phyloP scores from a whole-genome alignment of 192 early-diverging fungal species.

The Mortierella hygrophila region DNA sequence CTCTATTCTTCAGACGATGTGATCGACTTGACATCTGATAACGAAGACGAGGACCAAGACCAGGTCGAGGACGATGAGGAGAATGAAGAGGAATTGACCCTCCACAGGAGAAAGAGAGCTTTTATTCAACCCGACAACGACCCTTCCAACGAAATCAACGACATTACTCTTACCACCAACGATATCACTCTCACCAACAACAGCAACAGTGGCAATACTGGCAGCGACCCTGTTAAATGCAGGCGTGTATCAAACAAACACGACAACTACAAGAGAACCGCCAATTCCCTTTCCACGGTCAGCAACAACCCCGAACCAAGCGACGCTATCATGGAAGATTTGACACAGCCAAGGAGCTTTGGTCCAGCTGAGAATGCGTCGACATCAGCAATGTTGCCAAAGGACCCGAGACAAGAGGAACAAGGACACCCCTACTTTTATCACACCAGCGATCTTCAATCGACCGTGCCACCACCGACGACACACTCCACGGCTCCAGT shows the following conservation, averaged over 20 bases:
- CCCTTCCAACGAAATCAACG: not conserved
- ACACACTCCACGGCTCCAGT: too few species aligned
- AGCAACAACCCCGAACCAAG: not conserved
- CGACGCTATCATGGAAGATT: not conserved
- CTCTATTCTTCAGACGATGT: constrained; percentile 57
- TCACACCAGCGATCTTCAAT: not conserved
- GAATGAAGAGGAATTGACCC: not conserved
- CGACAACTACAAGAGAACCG: not conserved
- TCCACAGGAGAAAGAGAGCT: not conserved
- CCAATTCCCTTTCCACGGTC: not conserved
- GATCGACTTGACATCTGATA: constrained; percentile 74
- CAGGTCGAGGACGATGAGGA: constrained; percentile 37
- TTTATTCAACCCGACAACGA: not conserved
- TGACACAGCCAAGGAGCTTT: not conserved
- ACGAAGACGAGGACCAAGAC: constrained; percentile 53
- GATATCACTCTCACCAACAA: not conserved
- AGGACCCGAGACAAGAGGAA: not conserved
- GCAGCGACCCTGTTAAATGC: not conserved
- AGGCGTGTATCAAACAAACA: not conserved
- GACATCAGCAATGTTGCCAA: not conserved
- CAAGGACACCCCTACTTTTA: not conserved
- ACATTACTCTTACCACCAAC: not conserved
- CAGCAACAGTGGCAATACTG: not conserved
- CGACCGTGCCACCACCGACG: not conserved
- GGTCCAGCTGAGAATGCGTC: not conserved